Evolutionary conservation across 1,284 basidiomycete species (phyloP).

Genomic region (Vanrija sp.): DNA sequence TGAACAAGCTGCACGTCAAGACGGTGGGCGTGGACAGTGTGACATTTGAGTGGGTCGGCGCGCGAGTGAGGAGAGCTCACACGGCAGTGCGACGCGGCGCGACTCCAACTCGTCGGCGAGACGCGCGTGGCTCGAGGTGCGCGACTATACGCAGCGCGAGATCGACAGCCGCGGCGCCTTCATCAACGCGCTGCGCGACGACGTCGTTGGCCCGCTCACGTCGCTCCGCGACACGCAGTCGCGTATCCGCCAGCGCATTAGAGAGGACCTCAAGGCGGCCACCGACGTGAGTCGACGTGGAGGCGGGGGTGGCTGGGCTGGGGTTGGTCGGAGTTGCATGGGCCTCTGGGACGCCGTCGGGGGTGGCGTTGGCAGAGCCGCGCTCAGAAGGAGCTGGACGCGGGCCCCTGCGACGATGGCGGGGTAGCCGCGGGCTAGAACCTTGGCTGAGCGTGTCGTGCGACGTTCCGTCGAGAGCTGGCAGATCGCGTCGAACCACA

Average conservation of each 20-base stretch:
- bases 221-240: slow-evolving; percentile 71
- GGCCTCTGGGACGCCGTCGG: too few relatives aligned
- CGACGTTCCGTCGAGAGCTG: too few relatives aligned
- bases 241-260: slow-evolving; percentile 79
- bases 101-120: slow-evolving; percentile 60
- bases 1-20: slow-evolving; percentile 66
- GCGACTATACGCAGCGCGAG: slow-evolving; percentile 79
- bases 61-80: neutral
- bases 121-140: slow-evolving; percentile 72
- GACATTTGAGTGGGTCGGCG: slow-evolving; percentile 40
- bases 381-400: too few relatives aligned
- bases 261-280: slow-evolving; percentile 78
- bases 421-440: too few relatives aligned
- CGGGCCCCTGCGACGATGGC: too few relatives aligned
- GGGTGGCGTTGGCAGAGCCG: too few relatives aligned
- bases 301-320: too few relatives aligned
- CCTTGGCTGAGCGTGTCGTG: too few relatives aligned
- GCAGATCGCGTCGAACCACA: too few relatives aligned
- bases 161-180: slow-evolving; percentile 75
- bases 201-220: slow-evolving; percentile 66
- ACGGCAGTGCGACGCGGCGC: slow-evolving; percentile 47
- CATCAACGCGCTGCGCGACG: slow-evolving; percentile 61
- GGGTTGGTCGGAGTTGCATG: too few relatives aligned
- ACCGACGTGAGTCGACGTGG: slow-evolving; percentile 40
- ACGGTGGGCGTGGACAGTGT: slow-evolving; percentile 60